Evolutionary conservation across 225 moss, liverwort and hornwort genomes (phyloP), one percentile per base, ranked within the genome.

Genomic region (Pseudisothecium myosuroides): DNA sequence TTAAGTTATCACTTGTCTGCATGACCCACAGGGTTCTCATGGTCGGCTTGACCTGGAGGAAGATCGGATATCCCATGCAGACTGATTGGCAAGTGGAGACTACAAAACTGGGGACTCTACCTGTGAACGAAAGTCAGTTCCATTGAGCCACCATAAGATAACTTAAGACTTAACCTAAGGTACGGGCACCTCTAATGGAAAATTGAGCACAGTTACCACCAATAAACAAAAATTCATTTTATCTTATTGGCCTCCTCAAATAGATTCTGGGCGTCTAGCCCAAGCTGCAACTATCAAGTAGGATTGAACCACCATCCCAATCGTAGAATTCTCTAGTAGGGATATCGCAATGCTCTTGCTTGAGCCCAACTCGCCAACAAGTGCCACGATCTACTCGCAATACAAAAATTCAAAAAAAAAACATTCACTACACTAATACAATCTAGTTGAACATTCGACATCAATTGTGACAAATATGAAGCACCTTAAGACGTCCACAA

Each of bases 291-390:
- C 93, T 91, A 68, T 93, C 94, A 17, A 94, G 26, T 2, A 59
- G 10, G 23, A 58, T 22, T 58, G 58, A 58, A 1, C 21, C 9
- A 59, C 11, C 59, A 59, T 59, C 92, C 47, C 90, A 39, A 59
- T 94, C 90, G 47, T 93, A 93, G 90, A 94, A 93, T 91, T 88
- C 19, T 94, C 89, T 12, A 93, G 88, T 34, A 94, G 89, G 32
- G 93, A 93, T 68, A 94, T 91, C 67, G 92, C 92, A 5, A 90
- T 93, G 49, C 90, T 92, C 87, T 93, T 93, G 56, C 93, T 90
- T 39, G 85, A 92, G 65, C 94, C 92, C 24, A 85, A 91, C 89
- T 92, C 88, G 8, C 92, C 93, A 23, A 94, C 92, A 74, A 94
- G 92, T 72, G 92, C 94, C 56, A 94, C 88, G 43, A 91, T 94